Evolutionary conservation across 441 rosid species (phyloP).

Genomic region (Populus trichocarpa): DNA sequence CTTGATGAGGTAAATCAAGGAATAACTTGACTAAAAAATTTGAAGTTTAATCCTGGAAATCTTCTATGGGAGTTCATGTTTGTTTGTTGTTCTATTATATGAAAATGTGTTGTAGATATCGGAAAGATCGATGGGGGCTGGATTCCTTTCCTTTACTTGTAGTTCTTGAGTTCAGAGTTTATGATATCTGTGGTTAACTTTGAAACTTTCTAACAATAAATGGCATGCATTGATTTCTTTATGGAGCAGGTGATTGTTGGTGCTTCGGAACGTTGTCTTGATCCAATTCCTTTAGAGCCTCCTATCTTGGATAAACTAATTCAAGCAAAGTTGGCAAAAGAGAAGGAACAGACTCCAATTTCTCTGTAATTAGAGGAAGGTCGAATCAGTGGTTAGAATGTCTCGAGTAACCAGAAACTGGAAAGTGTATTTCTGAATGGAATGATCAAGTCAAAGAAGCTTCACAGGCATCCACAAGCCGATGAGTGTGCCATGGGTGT

Average conservation of each 20-base stretch:
- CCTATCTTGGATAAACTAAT: constrained; percentile 93
- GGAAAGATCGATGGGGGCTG: background rate
- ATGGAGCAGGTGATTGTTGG: constrained; percentile 82
- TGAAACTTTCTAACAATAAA: constrained; percentile 1
- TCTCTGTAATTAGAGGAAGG: constrained; percentile 19
- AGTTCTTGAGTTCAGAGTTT: background rate
- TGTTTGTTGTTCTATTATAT: background rate
- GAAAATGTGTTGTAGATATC: background rate
- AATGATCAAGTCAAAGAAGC: constrained; percentile 3
- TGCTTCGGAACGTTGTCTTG: constrained; percentile 93
- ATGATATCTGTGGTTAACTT: background rate
- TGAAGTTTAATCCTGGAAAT: background rate
- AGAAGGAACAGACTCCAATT: constrained; percentile 37
- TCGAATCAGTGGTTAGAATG: background rate
- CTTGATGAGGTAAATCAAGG: constrained; percentile 76
- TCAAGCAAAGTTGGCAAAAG: constrained; percentile 77
- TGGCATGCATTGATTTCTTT: constrained; percentile 10
- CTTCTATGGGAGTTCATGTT: background rate
- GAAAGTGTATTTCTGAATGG: background rate
- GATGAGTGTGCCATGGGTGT: background rate
- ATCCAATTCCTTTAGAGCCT: constrained; percentile 86
- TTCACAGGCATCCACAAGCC: constrained; percentile 1
- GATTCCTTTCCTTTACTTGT: background rate
- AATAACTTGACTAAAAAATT: background rate
- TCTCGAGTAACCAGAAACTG: background rate